phyloP scores from a whole-genome alignment of 352 stramenopile species.

The Saprolegnia parasitica region DNA sequence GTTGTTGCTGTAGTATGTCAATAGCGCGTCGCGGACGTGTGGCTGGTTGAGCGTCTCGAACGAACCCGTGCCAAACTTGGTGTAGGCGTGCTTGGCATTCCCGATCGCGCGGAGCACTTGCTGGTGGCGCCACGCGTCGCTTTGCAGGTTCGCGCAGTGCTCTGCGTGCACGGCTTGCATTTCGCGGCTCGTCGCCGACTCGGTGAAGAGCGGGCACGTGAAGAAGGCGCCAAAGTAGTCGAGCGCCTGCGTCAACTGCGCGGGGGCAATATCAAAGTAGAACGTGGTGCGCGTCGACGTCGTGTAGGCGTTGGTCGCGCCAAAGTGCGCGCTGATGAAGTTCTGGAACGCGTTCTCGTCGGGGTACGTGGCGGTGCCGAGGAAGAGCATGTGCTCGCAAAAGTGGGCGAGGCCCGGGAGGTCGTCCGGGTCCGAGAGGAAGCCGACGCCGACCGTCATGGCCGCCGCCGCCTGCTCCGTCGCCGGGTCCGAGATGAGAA shows the following conservation, averaged over 20 bases:
- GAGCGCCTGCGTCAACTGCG: constrained; percentile 36
- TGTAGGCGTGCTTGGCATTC: too few species aligned
- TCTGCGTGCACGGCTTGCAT: constrained; percentile 56
- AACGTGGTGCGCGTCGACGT: constrained; percentile 77
- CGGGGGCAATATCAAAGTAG: constrained; percentile 63
- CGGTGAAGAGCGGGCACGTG: constrained; percentile 53
- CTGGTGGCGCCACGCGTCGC: constrained; percentile 26
- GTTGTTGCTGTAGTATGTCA: too few species aligned
- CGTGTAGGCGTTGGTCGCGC: constrained; percentile 77
- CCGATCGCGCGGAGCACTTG: too few species aligned
- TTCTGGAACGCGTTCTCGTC: constrained; percentile 80
- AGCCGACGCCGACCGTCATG: constrained; percentile 38
- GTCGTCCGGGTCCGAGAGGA: constrained; percentile 33
- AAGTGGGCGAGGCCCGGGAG: constrained; percentile 38
- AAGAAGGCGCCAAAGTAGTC: constrained; percentile 88
- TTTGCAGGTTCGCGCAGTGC: constrained; percentile 40
- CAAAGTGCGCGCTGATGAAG: constrained; percentile 61
- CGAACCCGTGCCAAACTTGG: too few species aligned
- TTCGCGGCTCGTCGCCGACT: constrained; percentile 47
- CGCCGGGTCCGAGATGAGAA: too few species aligned
- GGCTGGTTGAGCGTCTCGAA: too few species aligned
- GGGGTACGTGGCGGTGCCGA: constrained; percentile 65
- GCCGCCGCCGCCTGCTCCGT: constrained; percentile 31
- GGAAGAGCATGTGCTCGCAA: constrained; percentile 73
- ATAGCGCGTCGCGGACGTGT: too few species aligned